Conservation (phyloP, 768 basidiomycete species). For the Serendipita vermifera region DNA sequence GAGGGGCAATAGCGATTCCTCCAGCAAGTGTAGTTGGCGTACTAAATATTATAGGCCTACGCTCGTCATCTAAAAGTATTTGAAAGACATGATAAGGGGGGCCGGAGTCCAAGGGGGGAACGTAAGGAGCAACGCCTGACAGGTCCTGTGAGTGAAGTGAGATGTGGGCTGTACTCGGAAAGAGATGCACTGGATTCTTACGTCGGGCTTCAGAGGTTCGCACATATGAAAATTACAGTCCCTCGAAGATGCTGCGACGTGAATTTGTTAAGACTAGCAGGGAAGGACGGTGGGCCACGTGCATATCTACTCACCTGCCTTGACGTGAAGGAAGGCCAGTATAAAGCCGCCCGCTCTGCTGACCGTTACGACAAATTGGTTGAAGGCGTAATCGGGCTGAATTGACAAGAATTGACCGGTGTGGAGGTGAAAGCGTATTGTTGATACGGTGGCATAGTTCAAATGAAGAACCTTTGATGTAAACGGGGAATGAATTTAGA, state of each 20-base stretch:
- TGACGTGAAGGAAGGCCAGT: conserved; percentile 2
- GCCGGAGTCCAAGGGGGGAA: background rate
- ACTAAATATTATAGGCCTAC: background rate
- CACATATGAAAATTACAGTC: conserved; percentile 7
- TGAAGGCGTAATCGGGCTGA: background rate
- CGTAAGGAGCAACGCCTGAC: background rate
- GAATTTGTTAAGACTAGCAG: too few species aligned
- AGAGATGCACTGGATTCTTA: background rate
- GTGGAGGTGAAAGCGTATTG: conserved; percentile 1
- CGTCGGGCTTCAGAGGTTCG: conserved; percentile 4
- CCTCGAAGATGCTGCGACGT: background rate
- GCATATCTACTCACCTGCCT: background rate
- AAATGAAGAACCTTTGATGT: background rate
- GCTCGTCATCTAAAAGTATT: background rate
- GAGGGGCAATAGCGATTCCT: background rate
- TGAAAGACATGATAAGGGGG: conserved; percentile 9
- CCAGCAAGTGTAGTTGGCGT: background rate
- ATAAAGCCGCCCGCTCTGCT: conserved; percentile 6
- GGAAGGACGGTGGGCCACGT: too few species aligned
- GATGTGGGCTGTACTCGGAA: background rate
- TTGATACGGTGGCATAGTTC: background rate
- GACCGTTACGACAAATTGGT: background rate
- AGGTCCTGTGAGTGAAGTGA: conserved; percentile 9
- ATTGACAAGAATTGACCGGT: background rate
- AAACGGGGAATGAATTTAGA: too few species aligned